Evolutionary conservation across 2,329 filamentous ascomycete species (phyloP), one percentile per base, ranked within the genome.

Genomic region (Alternaria tenuissima): DNA sequence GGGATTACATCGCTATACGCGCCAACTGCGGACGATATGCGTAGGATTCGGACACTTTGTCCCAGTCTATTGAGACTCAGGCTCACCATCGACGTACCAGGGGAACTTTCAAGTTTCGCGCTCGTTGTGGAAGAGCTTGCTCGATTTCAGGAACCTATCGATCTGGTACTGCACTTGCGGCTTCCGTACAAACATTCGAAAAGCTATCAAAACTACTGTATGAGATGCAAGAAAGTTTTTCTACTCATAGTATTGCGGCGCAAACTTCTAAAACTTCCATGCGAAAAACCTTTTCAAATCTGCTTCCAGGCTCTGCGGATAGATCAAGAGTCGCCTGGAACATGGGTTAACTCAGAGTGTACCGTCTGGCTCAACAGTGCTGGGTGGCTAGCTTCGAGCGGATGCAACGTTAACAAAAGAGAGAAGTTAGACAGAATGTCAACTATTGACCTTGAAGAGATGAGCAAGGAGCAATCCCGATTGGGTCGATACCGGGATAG

Each of bases 71-170:
- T 18, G n/a, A 26, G 22, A 11, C 9, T 58, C 4, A 53, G 22
- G 14, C 32, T 58, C 16, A 52, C 53, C 16, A 12, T 54, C 43
- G 36, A 30, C n/a, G 18, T 58, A 18, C 16, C 24, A 22, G 16
- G 28, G n/a, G 18, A 9, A 9, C n/a, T 6, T 20, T 39, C 38
- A 22, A 20, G 49, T 41, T 34, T 38, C 12, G 8, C 26, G 9
- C 30, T 34, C 22, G 14, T 58, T 8, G 11, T 58, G 8, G 24
- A 47, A 24, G 55, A 58, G 30, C 26, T 58, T 8, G 41, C 55
- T 16, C 55, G 16, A 9, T 58, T 58, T 24, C 24, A 44, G 12
- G 18, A 42, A 32, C 28, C 48, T 6, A 44, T 53, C 9, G 39
- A 41, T 5, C 39, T 58, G 16, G 11, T 28, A 22, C 20, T 58